A percentile compares a stretch with the other conserved stretches of the same genome.
Conservation (phyloP, 768 basidiomycete genomes). For the Boletus insuetus region DNA sequence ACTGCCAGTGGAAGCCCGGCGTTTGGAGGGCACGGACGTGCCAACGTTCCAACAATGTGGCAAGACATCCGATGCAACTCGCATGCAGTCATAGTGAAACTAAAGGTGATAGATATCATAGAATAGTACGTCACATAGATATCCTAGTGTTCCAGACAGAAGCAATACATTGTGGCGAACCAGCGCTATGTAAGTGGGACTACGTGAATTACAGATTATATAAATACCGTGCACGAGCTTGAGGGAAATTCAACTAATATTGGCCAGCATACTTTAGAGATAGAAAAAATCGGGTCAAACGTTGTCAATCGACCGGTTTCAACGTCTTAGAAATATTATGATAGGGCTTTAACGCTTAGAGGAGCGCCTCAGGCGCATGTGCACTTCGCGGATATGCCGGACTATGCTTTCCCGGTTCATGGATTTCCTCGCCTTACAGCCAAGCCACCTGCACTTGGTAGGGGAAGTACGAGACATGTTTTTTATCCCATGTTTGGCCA, state of each 20-base stretch:
- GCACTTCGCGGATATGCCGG: constrained; percentile 17
- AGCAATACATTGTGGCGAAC: background rate
- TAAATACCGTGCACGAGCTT: background rate
- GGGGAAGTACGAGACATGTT: background rate
- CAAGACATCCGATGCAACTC: too few species aligned
- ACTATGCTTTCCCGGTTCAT: constrained; percentile 23
- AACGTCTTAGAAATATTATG: background rate
- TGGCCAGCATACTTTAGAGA: too few species aligned
- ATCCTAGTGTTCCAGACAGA: too few species aligned
- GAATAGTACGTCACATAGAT: background rate
- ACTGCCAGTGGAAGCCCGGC: background rate
- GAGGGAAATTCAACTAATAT: background rate
- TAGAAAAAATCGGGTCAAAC: background rate
- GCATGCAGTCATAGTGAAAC: too few species aligned
- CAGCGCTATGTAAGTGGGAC: background rate
- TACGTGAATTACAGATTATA: background rate
- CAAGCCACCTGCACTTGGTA: constrained; percentile 11
- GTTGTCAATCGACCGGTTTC: background rate
- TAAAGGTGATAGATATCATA: background rate
- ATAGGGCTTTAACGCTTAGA: background rate
- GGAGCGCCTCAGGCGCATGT: constrained; percentile 8
- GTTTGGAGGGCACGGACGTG: background rate
- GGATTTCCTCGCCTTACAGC: background rate
- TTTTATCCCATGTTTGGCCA: constrained; percentile 15
- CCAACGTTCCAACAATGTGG: too few species aligned